A percentile compares a stretch with the other conserved stretches of the same genome.
Conservation (phyloP, 2,329 filamentous ascomycete species). For the Hymenoscyphus infarciens region DNA sequence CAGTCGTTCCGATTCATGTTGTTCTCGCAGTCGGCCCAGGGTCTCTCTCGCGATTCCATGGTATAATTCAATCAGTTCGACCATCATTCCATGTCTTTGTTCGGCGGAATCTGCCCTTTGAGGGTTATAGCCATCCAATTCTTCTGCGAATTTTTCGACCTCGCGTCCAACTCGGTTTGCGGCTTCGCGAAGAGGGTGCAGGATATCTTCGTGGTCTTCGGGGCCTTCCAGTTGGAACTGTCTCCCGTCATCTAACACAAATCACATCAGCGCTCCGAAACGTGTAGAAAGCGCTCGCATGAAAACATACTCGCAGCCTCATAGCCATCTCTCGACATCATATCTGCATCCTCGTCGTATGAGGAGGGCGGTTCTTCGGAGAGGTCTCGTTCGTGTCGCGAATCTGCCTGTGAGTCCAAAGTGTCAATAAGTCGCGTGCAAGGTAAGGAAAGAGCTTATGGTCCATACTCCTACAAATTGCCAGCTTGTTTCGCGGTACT, state of each 20-base stretch:
- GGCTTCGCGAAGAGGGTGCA: slow-evolving; percentile 60
- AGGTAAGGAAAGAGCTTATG: neutral
- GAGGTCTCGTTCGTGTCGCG: slow-evolving; percentile 31
- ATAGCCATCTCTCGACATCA: slow-evolving; percentile 29
- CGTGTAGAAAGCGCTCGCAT: slow-evolving; percentile 13
- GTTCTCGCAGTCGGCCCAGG: slow-evolving; percentile 42
- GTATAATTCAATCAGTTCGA: slow-evolving; percentile 65
- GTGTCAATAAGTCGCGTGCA: slow-evolving; percentile 2
- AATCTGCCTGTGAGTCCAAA: slow-evolving; percentile 22
- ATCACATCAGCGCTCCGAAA: neutral
- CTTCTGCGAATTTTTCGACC: slow-evolving; percentile 81
- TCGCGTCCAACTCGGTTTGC: slow-evolving; percentile 71
- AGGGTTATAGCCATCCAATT: slow-evolving; percentile 70
- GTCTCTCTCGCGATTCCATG: slow-evolving; percentile 51
- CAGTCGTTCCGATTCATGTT: slow-evolving; percentile 33
- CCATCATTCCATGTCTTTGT: slow-evolving; percentile 62
- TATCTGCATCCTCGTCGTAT: slow-evolving; percentile 37
- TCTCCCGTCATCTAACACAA: slow-evolving; percentile 25
- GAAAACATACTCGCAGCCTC: slow-evolving; percentile 25
- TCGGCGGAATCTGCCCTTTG: slow-evolving; percentile 44
- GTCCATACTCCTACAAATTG: slow-evolving; percentile 31
- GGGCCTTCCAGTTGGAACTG: slow-evolving; percentile 33
- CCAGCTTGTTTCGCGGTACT: slow-evolving; percentile 33
- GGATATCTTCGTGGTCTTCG: slow-evolving; percentile 44
- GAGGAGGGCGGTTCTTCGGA: slow-evolving; percentile 34